These are phyloP conservation scores for Trypanosoma platydactyli DNA, from an alignment of 208 protist genomes.

Conservation along the genomic window DNA sequence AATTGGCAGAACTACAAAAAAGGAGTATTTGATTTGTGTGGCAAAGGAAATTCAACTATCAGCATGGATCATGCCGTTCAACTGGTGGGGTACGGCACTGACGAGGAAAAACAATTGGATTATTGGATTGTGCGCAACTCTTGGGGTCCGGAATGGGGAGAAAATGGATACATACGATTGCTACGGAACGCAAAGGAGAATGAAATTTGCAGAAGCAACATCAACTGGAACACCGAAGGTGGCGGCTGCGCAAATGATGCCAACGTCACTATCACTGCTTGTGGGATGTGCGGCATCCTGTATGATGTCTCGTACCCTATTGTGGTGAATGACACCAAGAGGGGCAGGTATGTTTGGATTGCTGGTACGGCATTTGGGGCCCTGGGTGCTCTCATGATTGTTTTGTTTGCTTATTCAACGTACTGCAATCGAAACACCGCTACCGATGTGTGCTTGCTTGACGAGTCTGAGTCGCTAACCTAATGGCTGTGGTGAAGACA, in stretches of 20 bases:
- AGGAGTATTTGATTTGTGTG: constrained; percentile 78
- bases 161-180: constrained; percentile 82
- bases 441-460: constrained; percentile 2
- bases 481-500: background rate
- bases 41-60: constrained; percentile 50
- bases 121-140: constrained; percentile 94
- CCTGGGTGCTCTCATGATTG: constrained; percentile 16
- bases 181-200: constrained; percentile 37
- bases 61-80: constrained; percentile 86
- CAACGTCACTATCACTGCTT: constrained; percentile 37
- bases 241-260: constrained; percentile 70
- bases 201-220: constrained; percentile 37
- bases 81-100: constrained; percentile 83
- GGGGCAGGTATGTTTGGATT: constrained; percentile 8
- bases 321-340: constrained; percentile 13
- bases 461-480: constrained; percentile 3
- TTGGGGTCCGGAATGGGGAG: constrained; percentile 77
- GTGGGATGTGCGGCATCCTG: constrained; percentile 86
- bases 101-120: constrained; percentile 38
- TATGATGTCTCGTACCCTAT: constrained; percentile 69
- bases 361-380: constrained; percentile 16
- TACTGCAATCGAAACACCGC: background rate
- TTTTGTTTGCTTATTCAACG: constrained; percentile 13
- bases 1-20: constrained; percentile 65
- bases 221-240: constrained; percentile 47